Base-by-base conservation (phyloP, 2,329 filamentous ascomycete species). In the Fusarium sp. region DNA sequence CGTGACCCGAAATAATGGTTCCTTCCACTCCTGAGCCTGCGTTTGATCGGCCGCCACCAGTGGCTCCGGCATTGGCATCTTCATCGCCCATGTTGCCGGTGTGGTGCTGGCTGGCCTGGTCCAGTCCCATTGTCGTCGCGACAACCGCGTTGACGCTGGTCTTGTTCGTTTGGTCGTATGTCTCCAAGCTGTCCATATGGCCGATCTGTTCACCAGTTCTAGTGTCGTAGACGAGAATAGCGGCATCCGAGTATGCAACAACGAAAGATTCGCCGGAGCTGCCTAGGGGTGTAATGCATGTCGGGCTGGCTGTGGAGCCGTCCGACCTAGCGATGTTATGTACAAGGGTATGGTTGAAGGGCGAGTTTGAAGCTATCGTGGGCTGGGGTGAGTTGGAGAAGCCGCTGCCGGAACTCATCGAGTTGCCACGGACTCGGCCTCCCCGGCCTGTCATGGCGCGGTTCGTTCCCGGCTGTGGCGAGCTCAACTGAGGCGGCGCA, bases 1-100 rank as follows among this genome's bases (percentile, higher is more conserved):
- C 97, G 81, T 99, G 96, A 74, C 97, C 97, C 71, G 94, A 97
- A 75, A 99, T 98, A 68, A 99, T 94, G 25, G 97, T 94, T 14
- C 97, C 97, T 83, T 98, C 95, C 1, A 98, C 92, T 37, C 93
- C 93, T 66, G 93, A 94, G 61, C 92, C 93, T 9, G 92, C 92
- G 85, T 88, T 88, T 1, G 87, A 86, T 35, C 88, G 85, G 39
- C 88, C 86, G 27, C 94, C 94, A 13, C 91, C 90, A 0, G 97
- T 98, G 7, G 96, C 95, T 1, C 95, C 93, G 1, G 94, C 89
- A n/a, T 81, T 82, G 13, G 89, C 87, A 72, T 97, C 94, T 67
- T 97, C 94, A 35, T 95, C 93, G 65, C 92, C 89, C 4, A 93
- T 84, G 25, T 70, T 79, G 13, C 89, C 88, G 35, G 91, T 87